Evolutionary conservation across 306 rosid genomes (phyloP), one percentile per base, ranked within the genome.

Genomic region (Casuarina cunninghamiana): DNA sequence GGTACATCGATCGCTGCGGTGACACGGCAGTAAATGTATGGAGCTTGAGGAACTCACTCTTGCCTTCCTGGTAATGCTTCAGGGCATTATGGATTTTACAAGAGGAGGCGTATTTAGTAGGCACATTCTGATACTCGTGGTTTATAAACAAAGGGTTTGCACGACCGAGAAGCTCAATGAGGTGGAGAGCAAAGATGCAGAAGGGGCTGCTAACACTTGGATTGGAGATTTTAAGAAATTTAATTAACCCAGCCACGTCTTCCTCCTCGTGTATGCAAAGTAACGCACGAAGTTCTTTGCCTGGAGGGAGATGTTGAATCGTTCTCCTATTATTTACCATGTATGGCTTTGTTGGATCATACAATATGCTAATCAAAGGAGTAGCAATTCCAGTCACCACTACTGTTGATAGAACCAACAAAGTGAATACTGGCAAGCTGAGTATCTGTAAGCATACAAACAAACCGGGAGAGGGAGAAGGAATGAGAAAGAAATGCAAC

Each of bases 341-440:
- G 88, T 94, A 92, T 37, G 97, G 98, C 76, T 53, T 90, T 76
- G 97, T 80, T 32, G 98, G 98, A 71, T 94, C 98, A 50, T 90
- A 89, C 3, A 92, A 57, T 41, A 89, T 16, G 80, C 85, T 62
- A 78, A 94, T 82, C 53, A 94, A 10, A 11, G 97, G 93, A 41
- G 90, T 80, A 16, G 58, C 21, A 0, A 72, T 16, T 53, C 86
- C 87, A 5, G 91, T 94, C 39, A 86, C 1, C 12, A 3, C 0
- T 49, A 50, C 8, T 39, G 94, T 92, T 71, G 86, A 75, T 4
- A 91, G 66, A 78, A 94, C 87, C 79, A 92, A 5, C 62, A 88
- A 16, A 32, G 98, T 81, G 86, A 84, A 92, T 9, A 74, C 79
- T 35, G 97, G 87, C 3, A 49, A 15, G 26, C 38, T 21, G 9